Evolutionary conservation across 2,329 filamentous ascomycete species (phyloP).

Genomic region (Sphaerulina populicola): DNA sequence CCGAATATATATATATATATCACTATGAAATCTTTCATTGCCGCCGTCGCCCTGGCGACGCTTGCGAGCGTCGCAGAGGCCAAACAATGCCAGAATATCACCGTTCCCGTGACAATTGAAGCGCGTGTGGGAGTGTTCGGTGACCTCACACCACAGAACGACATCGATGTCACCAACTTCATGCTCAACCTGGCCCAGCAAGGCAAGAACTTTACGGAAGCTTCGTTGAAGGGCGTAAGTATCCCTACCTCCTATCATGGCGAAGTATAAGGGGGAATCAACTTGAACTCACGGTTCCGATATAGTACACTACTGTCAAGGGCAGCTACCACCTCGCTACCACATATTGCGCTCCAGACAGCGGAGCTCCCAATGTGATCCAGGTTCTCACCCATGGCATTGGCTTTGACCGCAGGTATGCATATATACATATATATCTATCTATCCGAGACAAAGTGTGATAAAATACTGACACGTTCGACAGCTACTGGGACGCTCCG

Average conservation of each 20-base stretch:
- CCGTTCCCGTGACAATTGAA: slow-evolving; percentile 47
- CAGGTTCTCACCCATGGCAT: slow-evolving; percentile 50
- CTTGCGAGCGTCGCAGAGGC: slow-evolving; percentile 24
- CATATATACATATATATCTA: too few species aligned
- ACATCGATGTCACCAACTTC: slow-evolving; percentile 53
- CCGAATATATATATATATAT: neutral
- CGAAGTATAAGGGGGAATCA: too few species aligned
- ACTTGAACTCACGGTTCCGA: too few species aligned
- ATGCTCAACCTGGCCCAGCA: slow-evolving; percentile 44
- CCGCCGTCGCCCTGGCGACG: slow-evolving; percentile 19
- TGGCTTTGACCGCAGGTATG: slow-evolving; percentile 44
- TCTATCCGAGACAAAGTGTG: neutral
- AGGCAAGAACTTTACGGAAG: slow-evolving; percentile 44
- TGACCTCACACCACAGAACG: slow-evolving; percentile 37
- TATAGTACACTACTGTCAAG: slow-evolving; percentile 40
- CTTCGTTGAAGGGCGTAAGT: slow-evolving; percentile 36
- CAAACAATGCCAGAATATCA: slow-evolving; percentile 43
- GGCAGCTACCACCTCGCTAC: slow-evolving; percentile 52
- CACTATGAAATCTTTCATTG: slow-evolving; percentile 24
- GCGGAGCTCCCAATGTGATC: slow-evolving; percentile 33
- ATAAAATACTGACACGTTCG: slow-evolving; percentile 41
- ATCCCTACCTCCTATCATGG: too few species aligned
- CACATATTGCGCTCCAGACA: slow-evolving; percentile 53
- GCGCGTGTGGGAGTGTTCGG: slow-evolving; percentile 49
- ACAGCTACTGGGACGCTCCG: slow-evolving; percentile 55